Conservation (phyloP, 2,329 filamentous ascomycete genomes). For the Talaromyces marneffei region DNA sequence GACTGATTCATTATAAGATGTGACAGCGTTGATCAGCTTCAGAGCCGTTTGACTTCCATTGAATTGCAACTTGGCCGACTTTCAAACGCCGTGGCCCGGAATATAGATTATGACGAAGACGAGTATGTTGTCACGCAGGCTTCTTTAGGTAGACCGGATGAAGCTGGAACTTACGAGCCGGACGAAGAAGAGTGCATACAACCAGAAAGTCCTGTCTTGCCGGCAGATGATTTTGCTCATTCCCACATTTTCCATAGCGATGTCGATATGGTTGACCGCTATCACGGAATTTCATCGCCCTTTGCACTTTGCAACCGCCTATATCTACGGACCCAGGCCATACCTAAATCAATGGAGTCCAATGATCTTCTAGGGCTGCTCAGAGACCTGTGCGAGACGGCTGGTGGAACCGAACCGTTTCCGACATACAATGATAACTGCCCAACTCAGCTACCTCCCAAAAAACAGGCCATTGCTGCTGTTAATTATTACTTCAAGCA, state of each 20-base stretch:
- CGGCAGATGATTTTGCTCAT: neutral
- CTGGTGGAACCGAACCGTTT: neutral
- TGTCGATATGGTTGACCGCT: constrained; percentile 12
- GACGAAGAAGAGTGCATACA: neutral
- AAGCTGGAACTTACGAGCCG: neutral
- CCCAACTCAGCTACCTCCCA: constrained; percentile 13
- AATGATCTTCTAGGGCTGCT: neutral
- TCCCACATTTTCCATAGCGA: constrained; percentile 8
- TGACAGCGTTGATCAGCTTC: constrained; percentile 13
- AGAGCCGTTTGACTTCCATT: constrained; percentile 11
- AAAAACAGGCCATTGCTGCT: constrained; percentile 15
- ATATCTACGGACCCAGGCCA: neutral
- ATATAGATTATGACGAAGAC: neutral
- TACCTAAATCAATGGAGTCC: neutral
- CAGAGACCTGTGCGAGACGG: neutral
- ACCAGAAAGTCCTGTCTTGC: neutral
- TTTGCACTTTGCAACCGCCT: constrained; percentile 16
- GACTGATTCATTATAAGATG: constrained; percentile 13
- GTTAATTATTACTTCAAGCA: constrained; percentile 16
- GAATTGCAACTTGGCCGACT: constrained; percentile 14
- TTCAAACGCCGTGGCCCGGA: constrained; percentile 1
- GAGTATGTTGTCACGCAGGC: neutral
- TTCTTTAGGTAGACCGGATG: neutral
- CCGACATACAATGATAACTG: neutral
- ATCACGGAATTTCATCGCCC: constrained; percentile 15